Conservation (phyloP, 352 stramenopile genomes). For the Phytophthora foliorum region DNA sequence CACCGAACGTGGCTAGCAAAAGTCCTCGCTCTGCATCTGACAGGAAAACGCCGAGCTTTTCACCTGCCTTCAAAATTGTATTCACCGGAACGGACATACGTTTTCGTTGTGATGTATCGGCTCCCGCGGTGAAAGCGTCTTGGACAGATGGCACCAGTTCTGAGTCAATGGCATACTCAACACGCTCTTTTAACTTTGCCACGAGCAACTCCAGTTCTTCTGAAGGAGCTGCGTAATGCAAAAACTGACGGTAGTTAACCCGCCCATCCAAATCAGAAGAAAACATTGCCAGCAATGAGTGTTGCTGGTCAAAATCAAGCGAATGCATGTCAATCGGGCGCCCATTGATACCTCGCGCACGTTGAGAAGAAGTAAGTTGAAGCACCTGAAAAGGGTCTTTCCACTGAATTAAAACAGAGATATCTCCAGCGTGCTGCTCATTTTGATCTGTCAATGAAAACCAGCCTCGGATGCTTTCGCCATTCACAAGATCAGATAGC, state of each 20-base stretch:
- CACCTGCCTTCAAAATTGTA: slow-evolving; percentile 18
- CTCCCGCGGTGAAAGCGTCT: slow-evolving; percentile 41
- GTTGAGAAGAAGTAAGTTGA: slow-evolving; percentile 50
- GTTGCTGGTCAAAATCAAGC: slow-evolving; percentile 79
- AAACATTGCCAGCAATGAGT: slow-evolving; percentile 71
- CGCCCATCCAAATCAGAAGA: slow-evolving; percentile 64
- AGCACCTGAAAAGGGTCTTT: slow-evolving; percentile 80
- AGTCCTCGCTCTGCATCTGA: slow-evolving; percentile 41
- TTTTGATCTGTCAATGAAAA: slow-evolving; percentile 73
- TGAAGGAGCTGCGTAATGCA: slow-evolving; percentile 59
- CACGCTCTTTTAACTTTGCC: slow-evolving; percentile 69
- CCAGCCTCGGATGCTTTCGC: slow-evolving; percentile 77
- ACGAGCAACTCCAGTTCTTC: slow-evolving; percentile 66
- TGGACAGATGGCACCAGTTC: slow-evolving; percentile 52
- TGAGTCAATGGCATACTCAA: slow-evolving; percentile 69
- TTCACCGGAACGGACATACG: slow-evolving; percentile 21
- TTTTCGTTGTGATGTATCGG: slow-evolving; percentile 24
- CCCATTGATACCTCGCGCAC: slow-evolving; percentile 37
- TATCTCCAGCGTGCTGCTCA: slow-evolving; percentile 66
- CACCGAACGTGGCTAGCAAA: slow-evolving; percentile 32
- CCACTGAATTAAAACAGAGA: slow-evolving; percentile 83
- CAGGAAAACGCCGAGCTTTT: slow-evolving; percentile 51
- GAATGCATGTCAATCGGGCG: slow-evolving; percentile 54
- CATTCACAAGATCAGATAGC: slow-evolving; percentile 74
- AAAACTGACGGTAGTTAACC: slow-evolving; percentile 81